Evolutionary conservation across 352 stramenopile species (phyloP), one percentile per base, ranked within the genome.

Genomic region (Phytophthora capsici): DNA sequence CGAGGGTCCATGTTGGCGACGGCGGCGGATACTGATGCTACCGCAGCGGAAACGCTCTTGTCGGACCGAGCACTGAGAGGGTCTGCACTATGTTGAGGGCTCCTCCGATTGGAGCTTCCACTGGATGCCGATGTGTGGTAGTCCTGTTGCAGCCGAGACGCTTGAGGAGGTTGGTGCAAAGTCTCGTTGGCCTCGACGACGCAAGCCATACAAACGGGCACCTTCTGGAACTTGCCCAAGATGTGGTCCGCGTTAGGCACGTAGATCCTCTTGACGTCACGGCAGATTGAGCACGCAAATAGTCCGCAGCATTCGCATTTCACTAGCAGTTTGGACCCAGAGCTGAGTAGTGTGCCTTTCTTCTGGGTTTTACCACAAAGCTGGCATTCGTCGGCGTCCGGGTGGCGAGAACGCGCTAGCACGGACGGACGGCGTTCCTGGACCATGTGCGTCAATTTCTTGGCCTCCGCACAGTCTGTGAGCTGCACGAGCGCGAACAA

Each of bases 221-320:
- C 62, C 47, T 79, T 84, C 44, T 77, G 52, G 49, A 84, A 84
- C 30, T 69, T 73, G 13, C 75, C 75, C 28, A 84, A 51, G 52
- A 84, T 57, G 23, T 63, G 62, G 16, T 83, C 71, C 3, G 53
- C 4, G 53, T 78, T 75, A 3, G 62, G 61, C 26, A 83, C 53
- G 53, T 84, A 89, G 37, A 89, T 73, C 34, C 59, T 66, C 63
- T 84, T 85, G 47, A 71, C 44, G 8, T 66, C 63, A 7, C 79
- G 73, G 44, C 80, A 89, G 2, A 67, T 79, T 19, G 75, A 60
- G 48, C 80, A 89, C 23, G 79, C 66, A 25, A 82, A 77, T n/a
- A 82, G 50, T 0, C 73, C 78, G 26, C 80, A 89, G 17, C 77
- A 69, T 28, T 74, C 61, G 50, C 80, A 89, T 40, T 84, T 69